A percentile compares a stretch with the other conserved stretches of the same genome.
These are phyloP conservation scores for Byssoonygena ceratinophila DNA, from an alignment of 2,329 filamentous ascomycete genomes.

Conservation along the genomic window DNA sequence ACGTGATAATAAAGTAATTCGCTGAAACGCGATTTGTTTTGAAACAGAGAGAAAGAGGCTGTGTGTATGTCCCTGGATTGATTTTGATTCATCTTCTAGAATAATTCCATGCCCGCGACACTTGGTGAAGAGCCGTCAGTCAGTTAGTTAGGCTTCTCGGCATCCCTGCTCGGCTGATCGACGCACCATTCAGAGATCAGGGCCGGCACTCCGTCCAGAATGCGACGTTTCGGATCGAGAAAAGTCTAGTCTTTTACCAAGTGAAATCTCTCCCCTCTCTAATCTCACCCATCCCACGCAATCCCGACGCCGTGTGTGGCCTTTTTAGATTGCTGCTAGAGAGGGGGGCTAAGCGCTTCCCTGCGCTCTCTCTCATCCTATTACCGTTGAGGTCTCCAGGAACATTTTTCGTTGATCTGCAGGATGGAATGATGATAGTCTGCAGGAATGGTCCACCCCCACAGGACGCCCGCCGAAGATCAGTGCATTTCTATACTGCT, in stretches of 20 bases:
- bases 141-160: neutral
- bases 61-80: too few relatives aligned
- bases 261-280: neutral
- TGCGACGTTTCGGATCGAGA: neutral
- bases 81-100: neutral
- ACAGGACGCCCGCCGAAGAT: constrained; percentile 1
- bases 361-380: neutral
- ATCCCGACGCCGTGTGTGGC: neutral
- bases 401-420: neutral
- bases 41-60: neutral
- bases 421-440: neutral
- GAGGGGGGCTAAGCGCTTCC: neutral
- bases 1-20: too few relatives aligned
- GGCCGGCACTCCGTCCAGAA: neutral
- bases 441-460: neutral
- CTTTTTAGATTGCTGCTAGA: neutral
- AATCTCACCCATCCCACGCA: neutral
- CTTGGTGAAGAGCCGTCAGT: too few relatives aligned
- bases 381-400: neutral
- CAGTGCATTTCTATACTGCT: neutral
- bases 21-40: neutral
- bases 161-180: constrained; percentile 5
- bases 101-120: neutral
- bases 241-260: too few relatives aligned
- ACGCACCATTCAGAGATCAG: constrained; percentile 1